These are phyloP conservation scores for Collariella sp. DNA, from an alignment of 495 filamentous ascomycete species.

Conservation along the genomic window DNA sequence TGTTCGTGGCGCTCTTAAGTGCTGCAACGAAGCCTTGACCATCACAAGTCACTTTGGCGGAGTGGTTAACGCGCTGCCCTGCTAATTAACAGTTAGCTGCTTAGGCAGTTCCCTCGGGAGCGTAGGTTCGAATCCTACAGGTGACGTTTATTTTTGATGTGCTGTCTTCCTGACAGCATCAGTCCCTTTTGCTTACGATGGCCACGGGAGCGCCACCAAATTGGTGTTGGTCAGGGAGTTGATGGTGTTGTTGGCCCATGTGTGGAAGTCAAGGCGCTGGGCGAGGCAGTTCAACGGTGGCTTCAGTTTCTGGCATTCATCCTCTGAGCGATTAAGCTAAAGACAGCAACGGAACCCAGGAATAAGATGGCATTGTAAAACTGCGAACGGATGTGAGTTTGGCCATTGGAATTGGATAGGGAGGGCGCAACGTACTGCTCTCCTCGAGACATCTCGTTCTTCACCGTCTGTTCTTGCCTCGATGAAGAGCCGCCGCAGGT, in stretches of 20 bases:
- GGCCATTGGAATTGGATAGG: background rate
- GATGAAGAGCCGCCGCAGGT: conserved; percentile 91
- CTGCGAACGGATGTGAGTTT: conserved; percentile 36
- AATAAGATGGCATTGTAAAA: conserved; percentile 97
- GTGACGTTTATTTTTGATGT: conserved; percentile 14
- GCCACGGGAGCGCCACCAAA: too few relatives aligned
- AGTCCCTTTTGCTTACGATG: background rate
- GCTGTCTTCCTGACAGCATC: background rate
- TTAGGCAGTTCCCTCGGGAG: conserved; percentile 26
- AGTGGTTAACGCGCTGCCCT: conserved; percentile 29
- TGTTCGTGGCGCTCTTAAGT: background rate
- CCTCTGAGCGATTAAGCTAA: conserved; percentile 79
- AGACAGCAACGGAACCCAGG: conserved; percentile 86
- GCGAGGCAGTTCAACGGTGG: too few relatives aligned
- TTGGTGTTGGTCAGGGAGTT: background rate
- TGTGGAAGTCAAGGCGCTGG: too few relatives aligned
- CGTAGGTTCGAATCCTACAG: conserved; percentile 29
- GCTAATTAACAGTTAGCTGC: conserved; percentile 16
- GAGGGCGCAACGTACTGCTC: conserved; percentile 55
- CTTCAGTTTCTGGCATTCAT: conserved; percentile 41
- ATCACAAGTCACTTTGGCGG: conserved; percentile 19
- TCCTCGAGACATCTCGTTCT: conserved; percentile 88
- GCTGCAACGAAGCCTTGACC: background rate
- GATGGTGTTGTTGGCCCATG: background rate
- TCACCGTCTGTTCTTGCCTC: conserved; percentile 90